These are phyloP conservation scores for Penicillium palitans DNA, from an alignment of 2,329 filamentous ascomycete species.

Conservation along the genomic window DNA sequence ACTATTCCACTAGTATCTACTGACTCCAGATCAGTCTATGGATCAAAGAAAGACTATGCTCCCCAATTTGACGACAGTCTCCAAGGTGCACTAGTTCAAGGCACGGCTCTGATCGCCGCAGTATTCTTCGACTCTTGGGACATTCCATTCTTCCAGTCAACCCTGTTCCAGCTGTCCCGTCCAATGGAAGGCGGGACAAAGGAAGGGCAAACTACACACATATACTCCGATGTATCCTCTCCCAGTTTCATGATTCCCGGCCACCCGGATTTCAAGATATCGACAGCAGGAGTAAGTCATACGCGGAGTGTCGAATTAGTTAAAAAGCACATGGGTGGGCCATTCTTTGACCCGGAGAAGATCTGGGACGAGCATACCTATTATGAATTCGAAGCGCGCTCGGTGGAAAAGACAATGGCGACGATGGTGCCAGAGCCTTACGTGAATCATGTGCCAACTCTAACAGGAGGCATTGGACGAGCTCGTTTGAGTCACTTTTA, in stretches of 20 bases:
- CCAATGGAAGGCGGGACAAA: not conserved
- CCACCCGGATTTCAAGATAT: constrained; percentile 53
- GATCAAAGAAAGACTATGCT: constrained; percentile 26
- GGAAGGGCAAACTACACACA: constrained; percentile 29
- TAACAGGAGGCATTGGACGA: constrained; percentile 70
- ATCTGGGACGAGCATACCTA: constrained; percentile 78
- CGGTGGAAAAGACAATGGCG: constrained; percentile 72
- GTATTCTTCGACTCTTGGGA: constrained; percentile 27
- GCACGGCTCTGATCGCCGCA: constrained; percentile 7
- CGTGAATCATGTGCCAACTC: constrained; percentile 73
- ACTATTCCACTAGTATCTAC: not conserved
- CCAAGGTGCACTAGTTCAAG: not conserved
- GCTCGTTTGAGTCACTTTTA: constrained; percentile 66
- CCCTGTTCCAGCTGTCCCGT: constrained; percentile 23
- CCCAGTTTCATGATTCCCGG: constrained; percentile 53
- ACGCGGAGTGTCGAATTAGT: constrained; percentile 66
- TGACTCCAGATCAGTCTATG: constrained; percentile 25
- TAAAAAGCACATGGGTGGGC: constrained; percentile 63
- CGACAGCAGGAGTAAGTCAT: constrained; percentile 62
- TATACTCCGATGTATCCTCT: constrained; percentile 49
- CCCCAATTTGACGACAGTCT: constrained; percentile 16
- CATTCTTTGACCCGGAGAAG: constrained; percentile 70
- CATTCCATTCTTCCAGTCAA: not conserved
- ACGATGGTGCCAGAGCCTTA: constrained; percentile 80
- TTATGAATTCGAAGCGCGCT: constrained; percentile 68